These are phyloP conservation scores for Vitis rotundifolia DNA, from an alignment of 164 flowering plant species.

Conservation along the genomic window DNA sequence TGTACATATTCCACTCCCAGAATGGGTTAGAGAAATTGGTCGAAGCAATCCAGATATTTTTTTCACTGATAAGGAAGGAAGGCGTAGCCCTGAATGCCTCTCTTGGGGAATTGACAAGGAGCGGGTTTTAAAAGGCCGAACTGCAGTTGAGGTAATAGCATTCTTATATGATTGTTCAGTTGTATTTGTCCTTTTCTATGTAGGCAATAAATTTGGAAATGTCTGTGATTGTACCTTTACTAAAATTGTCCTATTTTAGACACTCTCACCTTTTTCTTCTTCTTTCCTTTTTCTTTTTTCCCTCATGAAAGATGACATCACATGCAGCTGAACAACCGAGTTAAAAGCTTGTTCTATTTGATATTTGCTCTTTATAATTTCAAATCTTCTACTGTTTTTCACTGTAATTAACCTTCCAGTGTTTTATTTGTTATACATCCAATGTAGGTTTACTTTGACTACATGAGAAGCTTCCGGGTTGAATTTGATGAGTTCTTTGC, in stretches of 20 bases:
- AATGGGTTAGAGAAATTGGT: constrained; percentile 84
- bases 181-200: too few species aligned
- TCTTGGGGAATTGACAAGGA: constrained; percentile 91
- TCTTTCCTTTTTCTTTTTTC: too few species aligned
- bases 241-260: too few species aligned
- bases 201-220: too few species aligned
- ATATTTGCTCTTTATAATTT: too few species aligned
- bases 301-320: too few species aligned
- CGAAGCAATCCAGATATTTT: constrained; percentile 71
- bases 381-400: too few species aligned
- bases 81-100: constrained; percentile 77
- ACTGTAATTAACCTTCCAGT: not conserved
- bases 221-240: too few species aligned
- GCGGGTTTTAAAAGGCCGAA: constrained; percentile 84
- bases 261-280: too few species aligned
- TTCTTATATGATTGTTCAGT: not conserved
- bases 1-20: constrained; percentile 84
- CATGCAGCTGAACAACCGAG: too few species aligned
- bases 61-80: constrained; percentile 80
- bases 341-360: too few species aligned
- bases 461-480: constrained; percentile 86
- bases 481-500: constrained; percentile 83
- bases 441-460: constrained; percentile 83
- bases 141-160: constrained; percentile 77
- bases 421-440: not conserved